These are phyloP conservation scores for Ceratocystis smalleyi DNA, from an alignment of 2,329 filamentous ascomycete species.

Conservation along the genomic window DNA sequence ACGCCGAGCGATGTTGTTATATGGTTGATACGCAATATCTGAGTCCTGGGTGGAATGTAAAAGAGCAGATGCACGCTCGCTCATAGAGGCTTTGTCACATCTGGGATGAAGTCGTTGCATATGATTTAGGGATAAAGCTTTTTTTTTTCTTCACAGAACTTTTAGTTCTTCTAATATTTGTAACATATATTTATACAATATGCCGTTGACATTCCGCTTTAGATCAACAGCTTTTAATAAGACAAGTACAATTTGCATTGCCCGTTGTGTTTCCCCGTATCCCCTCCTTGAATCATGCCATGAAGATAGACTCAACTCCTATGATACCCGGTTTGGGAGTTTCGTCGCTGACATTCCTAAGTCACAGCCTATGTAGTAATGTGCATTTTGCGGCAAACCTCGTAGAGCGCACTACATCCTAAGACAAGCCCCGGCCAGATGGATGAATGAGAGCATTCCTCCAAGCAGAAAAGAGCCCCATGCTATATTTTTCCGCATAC, in stretches of 20 bases:
- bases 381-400: conserved; percentile 11
- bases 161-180: neutral
- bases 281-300: neutral
- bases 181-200: conserved; percentile 3
- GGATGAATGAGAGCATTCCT: too few relatives aligned
- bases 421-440: neutral
- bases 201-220: neutral
- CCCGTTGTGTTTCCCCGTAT: neutral
- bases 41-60: neutral
- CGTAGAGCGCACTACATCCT: conserved; percentile 2
- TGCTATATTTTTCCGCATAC: neutral
- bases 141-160: neutral
- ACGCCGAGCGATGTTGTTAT: neutral
- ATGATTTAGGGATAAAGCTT: neutral
- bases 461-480: neutral
- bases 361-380: conserved; percentile 9
- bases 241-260: neutral
- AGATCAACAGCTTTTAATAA: conserved; percentile 1
- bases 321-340: neutral
- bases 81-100: neutral
- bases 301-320: neutral
- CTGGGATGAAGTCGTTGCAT: neutral
- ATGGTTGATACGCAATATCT: neutral
- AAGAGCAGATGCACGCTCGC: neutral
- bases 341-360: neutral